These are phyloP conservation scores for Chlorella sp. DNA, from an alignment of 139 green algal species.

Conservation along the genomic window DNA sequence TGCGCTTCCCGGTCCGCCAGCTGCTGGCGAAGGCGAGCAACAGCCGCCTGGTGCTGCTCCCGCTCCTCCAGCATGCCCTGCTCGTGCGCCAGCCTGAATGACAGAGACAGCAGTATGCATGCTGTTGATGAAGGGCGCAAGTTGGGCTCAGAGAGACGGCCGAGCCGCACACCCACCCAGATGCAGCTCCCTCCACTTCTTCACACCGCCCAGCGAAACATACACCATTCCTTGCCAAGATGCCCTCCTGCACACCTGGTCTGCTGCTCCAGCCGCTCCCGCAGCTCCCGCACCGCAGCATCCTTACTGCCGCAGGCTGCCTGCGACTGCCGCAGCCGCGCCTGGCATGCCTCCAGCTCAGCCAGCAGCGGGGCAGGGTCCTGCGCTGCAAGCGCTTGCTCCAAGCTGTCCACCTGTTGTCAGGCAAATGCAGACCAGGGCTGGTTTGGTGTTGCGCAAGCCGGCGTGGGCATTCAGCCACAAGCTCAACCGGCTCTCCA, in stretches of 20 bases:
- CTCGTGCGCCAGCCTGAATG: slow-evolving; percentile 15
- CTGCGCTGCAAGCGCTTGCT: slow-evolving; percentile 15
- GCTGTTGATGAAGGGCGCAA: too few species aligned
- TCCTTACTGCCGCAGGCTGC: slow-evolving; percentile 62
- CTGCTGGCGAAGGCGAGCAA: not conserved
- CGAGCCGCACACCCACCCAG: too few species aligned
- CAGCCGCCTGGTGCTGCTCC: not conserved
- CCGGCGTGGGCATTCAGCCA: too few species aligned
- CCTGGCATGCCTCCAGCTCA: slow-evolving; percentile 45
- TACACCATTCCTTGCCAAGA: too few species aligned
- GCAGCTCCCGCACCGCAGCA: slow-evolving; percentile 43
- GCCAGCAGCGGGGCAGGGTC: not conserved
- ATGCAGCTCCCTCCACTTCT: too few species aligned
- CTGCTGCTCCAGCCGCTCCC: slow-evolving; percentile 47
- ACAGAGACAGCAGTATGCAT: too few species aligned
- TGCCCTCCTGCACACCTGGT: not conserved
- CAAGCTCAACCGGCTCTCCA: too few species aligned
- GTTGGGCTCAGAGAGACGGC: too few species aligned
- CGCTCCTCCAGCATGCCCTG: slow-evolving; percentile 19
- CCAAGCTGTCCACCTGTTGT: slow-evolving; percentile 38
- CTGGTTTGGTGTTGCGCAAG: too few species aligned
- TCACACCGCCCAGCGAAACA: too few species aligned
- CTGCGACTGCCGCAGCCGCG: slow-evolving; percentile 40
- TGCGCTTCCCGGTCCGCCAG: slow-evolving; percentile 4
- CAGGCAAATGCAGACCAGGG: too few species aligned